Conservation (phyloP, 257 asterid species). For the Catharanthus roseus region DNA sequence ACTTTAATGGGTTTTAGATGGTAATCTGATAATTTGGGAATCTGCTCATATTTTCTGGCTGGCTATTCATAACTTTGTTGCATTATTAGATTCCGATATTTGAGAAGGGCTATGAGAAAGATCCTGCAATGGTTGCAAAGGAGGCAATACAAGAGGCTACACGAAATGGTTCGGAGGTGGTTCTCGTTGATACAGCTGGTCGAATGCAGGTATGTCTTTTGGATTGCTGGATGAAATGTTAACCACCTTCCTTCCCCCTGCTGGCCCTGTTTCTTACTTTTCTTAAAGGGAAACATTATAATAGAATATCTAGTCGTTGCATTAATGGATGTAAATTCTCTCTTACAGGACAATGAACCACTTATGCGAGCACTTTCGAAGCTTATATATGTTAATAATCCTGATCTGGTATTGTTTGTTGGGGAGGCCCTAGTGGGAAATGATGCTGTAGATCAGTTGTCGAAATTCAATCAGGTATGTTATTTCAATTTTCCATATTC, state of each 20-base stretch:
- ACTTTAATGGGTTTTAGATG: slow-evolving; percentile 1
- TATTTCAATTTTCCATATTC: no score
- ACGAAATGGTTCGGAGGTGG: slow-evolving; percentile 90
- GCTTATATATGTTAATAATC: slow-evolving; percentile 76
- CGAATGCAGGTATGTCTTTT: slow-evolving; percentile 73
- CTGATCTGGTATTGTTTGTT: slow-evolving; percentile 83
- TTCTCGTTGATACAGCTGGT: slow-evolving; percentile 97
- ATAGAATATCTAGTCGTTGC: neutral
- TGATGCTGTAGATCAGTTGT: slow-evolving; percentile 89
- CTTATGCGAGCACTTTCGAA: slow-evolving; percentile 96
- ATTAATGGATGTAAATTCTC: neutral
- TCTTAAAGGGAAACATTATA: neutral
- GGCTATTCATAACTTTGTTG: slow-evolving; percentile 8
- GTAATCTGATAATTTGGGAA: neutral
- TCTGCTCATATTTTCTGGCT: neutral
- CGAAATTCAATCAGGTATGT: slow-evolving; percentile 84
- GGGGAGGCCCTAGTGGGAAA: slow-evolving; percentile 99
- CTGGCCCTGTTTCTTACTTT: neutral
- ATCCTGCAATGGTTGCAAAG: slow-evolving; percentile 93
- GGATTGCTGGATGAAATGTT: neutral
- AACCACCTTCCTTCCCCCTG: neutral
- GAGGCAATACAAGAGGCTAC: slow-evolving; percentile 95
- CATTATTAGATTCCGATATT: slow-evolving; percentile 70
- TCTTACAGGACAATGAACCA: slow-evolving; percentile 85
- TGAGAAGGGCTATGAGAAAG: slow-evolving; percentile 98